These are phyloP conservation scores for Ophiostoma triangulosporum DNA, from an alignment of 2,329 filamentous ascomycete genomes.

Conservation along the genomic window DNA sequence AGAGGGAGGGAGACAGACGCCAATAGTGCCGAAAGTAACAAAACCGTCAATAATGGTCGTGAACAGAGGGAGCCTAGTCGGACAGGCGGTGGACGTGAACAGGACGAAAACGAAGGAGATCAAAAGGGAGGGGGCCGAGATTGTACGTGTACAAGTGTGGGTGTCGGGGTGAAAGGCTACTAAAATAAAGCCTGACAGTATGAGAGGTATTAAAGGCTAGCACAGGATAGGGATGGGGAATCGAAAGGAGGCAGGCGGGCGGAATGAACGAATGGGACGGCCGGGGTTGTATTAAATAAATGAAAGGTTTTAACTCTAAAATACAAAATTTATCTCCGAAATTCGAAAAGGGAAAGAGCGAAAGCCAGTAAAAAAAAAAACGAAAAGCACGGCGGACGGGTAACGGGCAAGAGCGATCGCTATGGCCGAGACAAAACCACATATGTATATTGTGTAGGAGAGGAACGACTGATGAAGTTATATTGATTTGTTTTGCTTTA, in stretches of 20 bases:
- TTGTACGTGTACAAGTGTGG: background rate
- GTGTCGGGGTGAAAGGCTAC: background rate
- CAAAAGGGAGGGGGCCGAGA: constrained; percentile 1
- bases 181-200: background rate
- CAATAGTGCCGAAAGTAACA: background rate
- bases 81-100: background rate
- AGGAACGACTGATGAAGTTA: background rate
- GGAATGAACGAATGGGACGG: background rate
- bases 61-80: background rate
- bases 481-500: background rate
- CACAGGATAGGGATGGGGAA: background rate
- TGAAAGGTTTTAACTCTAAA: background rate
- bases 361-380: background rate
- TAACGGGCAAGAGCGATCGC: background rate
- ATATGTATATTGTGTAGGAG: no score
- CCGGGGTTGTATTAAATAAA: background rate
- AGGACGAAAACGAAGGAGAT: background rate
- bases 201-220: no score
- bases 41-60: background rate
- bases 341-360: background rate
- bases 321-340: background rate
- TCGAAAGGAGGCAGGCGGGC: background rate
- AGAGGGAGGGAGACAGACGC: background rate
- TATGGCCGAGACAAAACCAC: background rate
- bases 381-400: background rate